Evolutionary conservation across 2,329 filamentous ascomycete species (phyloP), one percentile per base, ranked within the genome.

Genomic region (Alternaria rosae): DNA sequence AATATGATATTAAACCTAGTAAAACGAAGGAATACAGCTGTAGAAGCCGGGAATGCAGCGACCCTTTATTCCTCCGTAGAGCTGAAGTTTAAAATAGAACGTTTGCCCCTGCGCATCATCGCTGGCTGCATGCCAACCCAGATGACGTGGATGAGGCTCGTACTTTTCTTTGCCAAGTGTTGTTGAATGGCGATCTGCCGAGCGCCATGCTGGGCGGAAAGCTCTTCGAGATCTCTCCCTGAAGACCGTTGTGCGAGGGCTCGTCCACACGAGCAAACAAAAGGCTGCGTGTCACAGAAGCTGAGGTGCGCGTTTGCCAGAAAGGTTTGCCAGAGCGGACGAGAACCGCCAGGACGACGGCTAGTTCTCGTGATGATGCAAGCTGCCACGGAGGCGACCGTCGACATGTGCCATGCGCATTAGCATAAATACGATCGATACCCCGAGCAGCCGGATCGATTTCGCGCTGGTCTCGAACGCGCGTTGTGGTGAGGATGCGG

Each of bases 81-180:
- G 23, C 26, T 15, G 42, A n/a, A 47, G 11, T 38, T 30, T 42
- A 54, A 38, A 23, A 51, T 38, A 28, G 44, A 35, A 56, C 50
- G 35, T 58, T 59, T 60, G 56, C 59, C 53, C 56, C 50, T 57
- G 59, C 45, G 61, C 61, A 64, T 64, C 61, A 61, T 58, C 35
- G 48, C 21, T 48, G 43, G 48, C 57, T 61, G 61, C 64, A 61
- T 61, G 62, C 50, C 62, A 58, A 55, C n/a, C 44, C 26, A 54
- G 48, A 55, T 67, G 65, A 67, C 65, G 65, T 63, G 65, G 57
- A 58, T 61, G 54, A 65, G 57, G 59, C 62, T 65, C 62, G 61
- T 66, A 51, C 57, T 54, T 64, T 51, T 42, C 32, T 32, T 23
- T 41, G 53, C 59, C 57, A 61, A 63, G 59, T 25, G 38, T 20